Evolutionary conservation across 108 stramenopile genomes (phyloP).

Genomic region (Epithemia pelagica): DNA sequence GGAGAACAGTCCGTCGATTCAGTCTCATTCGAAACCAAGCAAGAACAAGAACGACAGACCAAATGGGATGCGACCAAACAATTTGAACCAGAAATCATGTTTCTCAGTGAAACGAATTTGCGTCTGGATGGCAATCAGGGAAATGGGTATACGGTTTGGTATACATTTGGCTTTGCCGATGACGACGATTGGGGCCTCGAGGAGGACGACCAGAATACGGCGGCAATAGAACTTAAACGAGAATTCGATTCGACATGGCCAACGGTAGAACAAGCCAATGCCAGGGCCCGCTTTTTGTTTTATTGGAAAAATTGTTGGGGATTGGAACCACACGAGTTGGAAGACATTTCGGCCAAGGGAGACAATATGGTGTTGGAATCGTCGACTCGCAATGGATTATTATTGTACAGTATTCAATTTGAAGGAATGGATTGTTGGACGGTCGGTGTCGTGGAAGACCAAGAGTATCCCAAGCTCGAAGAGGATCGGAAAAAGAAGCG

Average conservation of each 20-base stretch:
- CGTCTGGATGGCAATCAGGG: background rate
- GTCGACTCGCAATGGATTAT: background rate
- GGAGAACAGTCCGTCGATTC: no score
- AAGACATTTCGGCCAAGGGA: background rate
- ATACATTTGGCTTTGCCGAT: background rate
- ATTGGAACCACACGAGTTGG: background rate
- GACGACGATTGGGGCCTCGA: background rate
- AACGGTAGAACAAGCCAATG: background rate
- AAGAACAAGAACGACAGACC: background rate
- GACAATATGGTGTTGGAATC: background rate
- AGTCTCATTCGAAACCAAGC: no score
- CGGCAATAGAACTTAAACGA: background rate
- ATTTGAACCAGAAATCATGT: background rate
- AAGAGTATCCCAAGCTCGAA: background rate
- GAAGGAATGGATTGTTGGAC: slow-evolving; percentile 1
- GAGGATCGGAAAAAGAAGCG: no score
- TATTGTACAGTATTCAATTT: background rate
- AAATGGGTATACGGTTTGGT: background rate
- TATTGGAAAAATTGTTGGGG: background rate
- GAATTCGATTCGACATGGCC: background rate
- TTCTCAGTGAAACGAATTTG: background rate
- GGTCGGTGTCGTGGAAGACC: background rate
- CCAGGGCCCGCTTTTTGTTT: background rate
- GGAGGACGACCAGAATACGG: background rate
- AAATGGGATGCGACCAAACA: background rate